phyloP scores from a whole-genome alignment of 495 filamentous ascomycete genomes.

The Hyaloscypha finlandica region DNA sequence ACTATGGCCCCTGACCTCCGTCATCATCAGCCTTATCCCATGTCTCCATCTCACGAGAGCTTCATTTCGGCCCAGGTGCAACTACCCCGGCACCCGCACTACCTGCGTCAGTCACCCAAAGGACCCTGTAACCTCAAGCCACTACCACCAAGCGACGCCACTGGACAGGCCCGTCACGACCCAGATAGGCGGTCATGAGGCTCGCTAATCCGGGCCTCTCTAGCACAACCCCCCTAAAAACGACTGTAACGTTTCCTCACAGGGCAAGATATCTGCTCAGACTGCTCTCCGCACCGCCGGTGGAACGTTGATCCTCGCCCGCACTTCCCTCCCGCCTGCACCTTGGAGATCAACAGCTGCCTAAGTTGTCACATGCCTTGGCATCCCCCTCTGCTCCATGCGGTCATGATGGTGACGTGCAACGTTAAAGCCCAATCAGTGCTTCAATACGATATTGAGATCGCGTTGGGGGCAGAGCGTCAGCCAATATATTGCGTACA shows the following conservation, averaged over 20 bases:
- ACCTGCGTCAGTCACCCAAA: not conserved
- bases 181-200: not conserved
- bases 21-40: not conserved
- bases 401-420: not conserved
- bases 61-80: not conserved
- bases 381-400: not conserved
- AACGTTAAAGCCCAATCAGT: not conserved
- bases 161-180: not conserved
- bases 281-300: not conserved
- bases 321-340: too few species aligned
- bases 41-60: not conserved
- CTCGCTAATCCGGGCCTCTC: not conserved
- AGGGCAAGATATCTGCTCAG: not conserved
- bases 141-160: conserved; percentile 1
- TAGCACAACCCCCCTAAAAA: not conserved
- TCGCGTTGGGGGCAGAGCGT: not conserved
- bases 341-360: not conserved
- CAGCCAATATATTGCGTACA: not conserved
- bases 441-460: not conserved
- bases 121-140: not conserved
- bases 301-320: not conserved
- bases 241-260: not conserved
- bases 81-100: not conserved
- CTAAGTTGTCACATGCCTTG: not conserved
- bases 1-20: not conserved